Base-by-base conservation (phyloP, 805 yeast genomes). In the Kazachstania psychrophila region DNA sequence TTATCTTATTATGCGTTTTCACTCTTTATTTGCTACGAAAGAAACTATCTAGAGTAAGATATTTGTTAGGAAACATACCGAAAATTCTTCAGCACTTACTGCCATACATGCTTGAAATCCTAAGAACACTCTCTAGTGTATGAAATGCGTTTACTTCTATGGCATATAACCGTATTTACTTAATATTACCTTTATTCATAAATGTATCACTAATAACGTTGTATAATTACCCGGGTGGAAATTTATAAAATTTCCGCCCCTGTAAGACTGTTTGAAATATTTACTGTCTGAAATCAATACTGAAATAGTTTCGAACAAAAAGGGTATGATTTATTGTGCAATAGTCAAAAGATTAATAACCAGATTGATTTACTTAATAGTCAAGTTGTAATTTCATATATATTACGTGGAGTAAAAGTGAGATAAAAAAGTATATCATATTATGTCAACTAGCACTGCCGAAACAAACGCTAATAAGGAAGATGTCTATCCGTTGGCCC, bases 401-500 rank as follows among this genome's bases (percentile, higher is more conserved):
- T n/a, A n/a, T n/a, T n/a, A n/a, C n/a, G n/a, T n/a, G n/a, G n/a
- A n/a, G n/a, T n/a, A n/a, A n/a, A n/a, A n/a, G n/a, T n/a, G n/a
- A n/a, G n/a, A n/a, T n/a, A n/a, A n/a, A n/a, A n/a, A n/a, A n/a
- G n/a, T n/a, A n/a, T n/a, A n/a, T n/a, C n/a, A n/a, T n/a, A n/a
- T n/a, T n/a, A n/a, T 31, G 37, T 30, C 41, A 12, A 14, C 31
- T 14, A 28, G 13, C 20, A 23, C 20, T n/a, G 23, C 31, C 11
- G 43, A 42, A 16, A 35, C 38, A n/a, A 39, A 28, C 26, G 43
- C 28, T 14, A 26, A 43, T 11, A 61, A 58, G 17, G 64, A 62
- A 38, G 74, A 69, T 42, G 72, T 92, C 40, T 89, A 85, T 55
- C 98, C 99, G 31, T 74, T 92, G 61, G 98, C 98, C 12, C 72